Conservation (phyloP, 2,329 filamentous ascomycete species). For the Aureobasidium sp. region DNA sequence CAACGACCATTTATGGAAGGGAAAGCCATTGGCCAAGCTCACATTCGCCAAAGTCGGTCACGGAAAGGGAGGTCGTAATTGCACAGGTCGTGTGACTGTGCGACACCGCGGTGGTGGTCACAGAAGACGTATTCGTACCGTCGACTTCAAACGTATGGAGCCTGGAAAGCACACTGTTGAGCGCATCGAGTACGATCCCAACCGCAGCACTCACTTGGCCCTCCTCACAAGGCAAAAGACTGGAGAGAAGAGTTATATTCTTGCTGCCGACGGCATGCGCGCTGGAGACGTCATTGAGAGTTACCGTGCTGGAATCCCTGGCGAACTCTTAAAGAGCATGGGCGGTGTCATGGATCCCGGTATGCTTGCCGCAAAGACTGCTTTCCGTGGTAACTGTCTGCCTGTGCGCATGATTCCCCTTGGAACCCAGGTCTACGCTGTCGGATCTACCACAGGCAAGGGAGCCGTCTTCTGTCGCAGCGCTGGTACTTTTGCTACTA, state of each 20-base stretch:
- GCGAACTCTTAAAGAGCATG: conserved; percentile 83
- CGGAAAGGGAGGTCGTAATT: conserved; percentile 86
- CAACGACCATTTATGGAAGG: conserved; percentile 97
- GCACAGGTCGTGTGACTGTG: conserved; percentile 76
- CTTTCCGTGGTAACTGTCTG: conserved; percentile 88
- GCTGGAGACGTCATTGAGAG: conserved; percentile 89
- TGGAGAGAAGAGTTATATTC: conserved; percentile 75
- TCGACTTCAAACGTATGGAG: conserved; percentile 76
- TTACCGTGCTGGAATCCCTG: conserved; percentile 82
- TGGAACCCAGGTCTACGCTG: conserved; percentile 86
- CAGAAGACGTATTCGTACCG: conserved; percentile 82
- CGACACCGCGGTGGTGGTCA: conserved; percentile 87
- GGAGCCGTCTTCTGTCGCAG: conserved; percentile 89
- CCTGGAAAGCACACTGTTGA: conserved; percentile 84
- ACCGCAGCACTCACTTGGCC: conserved; percentile 87
- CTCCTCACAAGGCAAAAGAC: conserved; percentile 70
- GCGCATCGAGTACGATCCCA: conserved; percentile 92
- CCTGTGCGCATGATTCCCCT: conserved; percentile 93
- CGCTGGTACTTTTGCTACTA: conserved; percentile 83
- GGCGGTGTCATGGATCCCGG: conserved; percentile 88
- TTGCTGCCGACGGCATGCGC: conserved; percentile 90
- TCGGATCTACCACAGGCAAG: conserved; percentile 65
- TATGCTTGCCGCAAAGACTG: conserved; percentile 90
- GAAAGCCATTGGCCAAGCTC: conserved; percentile 70
- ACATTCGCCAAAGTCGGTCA: conserved; percentile 92